Base-by-base conservation (phyloP, 192 early-diverging fungal genomes). In the Rhizophagus prolifer region DNA sequence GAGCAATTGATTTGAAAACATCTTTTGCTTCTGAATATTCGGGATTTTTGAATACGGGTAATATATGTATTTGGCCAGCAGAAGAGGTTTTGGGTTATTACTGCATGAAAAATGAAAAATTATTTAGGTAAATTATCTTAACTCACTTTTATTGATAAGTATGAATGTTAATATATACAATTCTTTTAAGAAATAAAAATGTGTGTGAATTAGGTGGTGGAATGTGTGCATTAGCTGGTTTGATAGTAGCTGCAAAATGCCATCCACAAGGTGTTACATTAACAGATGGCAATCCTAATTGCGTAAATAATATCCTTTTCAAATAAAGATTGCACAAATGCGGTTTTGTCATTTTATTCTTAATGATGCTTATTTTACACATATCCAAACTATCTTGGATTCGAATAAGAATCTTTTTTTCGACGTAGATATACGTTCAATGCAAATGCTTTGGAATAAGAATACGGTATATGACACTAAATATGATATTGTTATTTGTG, bases 11-110 rank as follows among this genome's bases (percentile, higher is more conserved):
- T 38, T 13, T 67, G 9, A 67, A 67, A n/a, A n/a, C 30, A n/a
- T n/a, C 19, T 41, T 38, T 67, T 67, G 7, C 28, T 41, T 41
- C 65, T 67, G 31, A 67, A 67, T 67, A 67, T 38, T 67, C 65
- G 1, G 65, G 65, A 38, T 41, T 67, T 41, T 38, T 67, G 36
- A 38, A 21, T 67, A 67, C 65, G 3, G 65, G 65, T 34, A 67
- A 67, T 36, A 41, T 67, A 21, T 67, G 65, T 38, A n/a, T 67
- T 67, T 67, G 65, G 65, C 65, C 65, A 23, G 34, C 65, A 41
- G 65, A 67, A 67, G 65, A 67, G 1, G 65, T 67, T 10, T 44
- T 67, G 19, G 65, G 31, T n/a, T 67, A 67, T 67, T 67, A 67
- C 19, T 67, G 31, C 44, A 38, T 67, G 31, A 67, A 67, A 38